A percentile compares a stretch with the other conserved stretches of the same genome.
Evolutionary conservation across 2,329 filamentous ascomycete species (phyloP).

Genomic region (Hymenoscyphus repandus): DNA sequence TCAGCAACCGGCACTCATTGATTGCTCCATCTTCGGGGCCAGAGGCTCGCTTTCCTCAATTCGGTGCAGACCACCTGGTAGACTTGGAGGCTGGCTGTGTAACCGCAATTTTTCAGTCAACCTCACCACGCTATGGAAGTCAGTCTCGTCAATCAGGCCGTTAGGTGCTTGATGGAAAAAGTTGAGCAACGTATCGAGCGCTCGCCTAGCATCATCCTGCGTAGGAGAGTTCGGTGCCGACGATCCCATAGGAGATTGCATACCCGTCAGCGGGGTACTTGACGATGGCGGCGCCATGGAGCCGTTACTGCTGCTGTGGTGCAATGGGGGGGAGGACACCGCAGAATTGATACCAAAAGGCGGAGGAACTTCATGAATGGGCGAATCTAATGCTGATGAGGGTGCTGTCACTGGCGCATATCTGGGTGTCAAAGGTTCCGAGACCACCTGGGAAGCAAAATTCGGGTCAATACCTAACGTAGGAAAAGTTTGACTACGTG

Average conservation of each 20-base stretch:
- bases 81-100: conserved; percentile 26
- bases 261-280: conserved; percentile 31
- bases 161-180: conserved; percentile 67
- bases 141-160: conserved; percentile 68
- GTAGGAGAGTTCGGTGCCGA: conserved; percentile 61
- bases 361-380: conserved; percentile 40
- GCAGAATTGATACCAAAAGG: conserved; percentile 31
- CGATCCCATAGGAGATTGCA: conserved; percentile 43
- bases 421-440: conserved; percentile 52
- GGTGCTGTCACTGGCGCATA: conserved; percentile 36
- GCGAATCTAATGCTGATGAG: conserved; percentile 44
- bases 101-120: conserved; percentile 82
- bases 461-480: conserved; percentile 56
- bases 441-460: conserved; percentile 45
- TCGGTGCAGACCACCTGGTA: conserved; percentile 37
- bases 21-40: conserved; percentile 30
- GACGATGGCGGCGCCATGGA: conserved; percentile 40
- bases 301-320: conserved; percentile 46
- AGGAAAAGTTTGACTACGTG: conserved; percentile 84
- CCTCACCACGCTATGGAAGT: conserved; percentile 72
- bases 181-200: conserved; percentile 73
- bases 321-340: conserved; percentile 41
- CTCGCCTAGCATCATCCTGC: conserved; percentile 79
- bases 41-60: conserved; percentile 29
- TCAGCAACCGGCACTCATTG: conserved; percentile 26